phyloP scores from a whole-genome alignment of 1,284 basidiomycete species.

The Cutaneotrichosporon sp. region DNA sequence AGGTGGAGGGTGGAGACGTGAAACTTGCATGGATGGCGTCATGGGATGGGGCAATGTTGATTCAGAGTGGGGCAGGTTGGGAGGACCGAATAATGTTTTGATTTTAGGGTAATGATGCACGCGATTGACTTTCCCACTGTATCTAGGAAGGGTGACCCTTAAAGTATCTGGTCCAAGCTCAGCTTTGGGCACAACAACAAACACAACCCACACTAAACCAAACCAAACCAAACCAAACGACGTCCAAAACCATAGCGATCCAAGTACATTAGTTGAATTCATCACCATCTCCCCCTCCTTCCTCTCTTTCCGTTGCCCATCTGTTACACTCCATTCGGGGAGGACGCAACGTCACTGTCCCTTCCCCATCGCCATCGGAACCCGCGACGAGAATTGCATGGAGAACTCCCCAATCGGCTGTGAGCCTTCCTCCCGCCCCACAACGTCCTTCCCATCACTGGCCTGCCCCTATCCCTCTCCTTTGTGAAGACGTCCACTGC shows the following conservation, averaged over 20 bases:
- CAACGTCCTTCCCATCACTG: not conserved
- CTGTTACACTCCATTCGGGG: not conserved
- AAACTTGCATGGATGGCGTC: conserved; percentile 2
- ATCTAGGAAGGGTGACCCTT: not conserved
- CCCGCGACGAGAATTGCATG: not conserved
- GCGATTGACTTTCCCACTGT: conserved; percentile 2
- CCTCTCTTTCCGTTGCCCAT: not conserved
- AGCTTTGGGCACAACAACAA: not conserved
- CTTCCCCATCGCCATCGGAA: not conserved
- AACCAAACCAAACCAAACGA: not conserved
- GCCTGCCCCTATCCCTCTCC: not conserved
- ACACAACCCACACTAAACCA: not conserved
- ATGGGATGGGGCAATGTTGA: not conserved
- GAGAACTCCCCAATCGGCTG: not conserved
- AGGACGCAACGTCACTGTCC: not conserved
- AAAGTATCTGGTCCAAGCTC: not conserved
- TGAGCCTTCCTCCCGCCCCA: not conserved
- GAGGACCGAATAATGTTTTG: not conserved
- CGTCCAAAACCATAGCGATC: not conserved
- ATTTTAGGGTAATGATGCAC: not conserved
- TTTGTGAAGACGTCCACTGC: conserved; percentile 8
- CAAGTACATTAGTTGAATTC: not conserved
- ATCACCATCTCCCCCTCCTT: not conserved
- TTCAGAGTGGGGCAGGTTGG: not conserved
- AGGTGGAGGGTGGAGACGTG: not conserved